Percentiles rank a stretch among this genome's conserved stretches.
Conservation (phyloP, 495 filamentous ascomycete species). For the Astrocystis sublimbata region DNA sequence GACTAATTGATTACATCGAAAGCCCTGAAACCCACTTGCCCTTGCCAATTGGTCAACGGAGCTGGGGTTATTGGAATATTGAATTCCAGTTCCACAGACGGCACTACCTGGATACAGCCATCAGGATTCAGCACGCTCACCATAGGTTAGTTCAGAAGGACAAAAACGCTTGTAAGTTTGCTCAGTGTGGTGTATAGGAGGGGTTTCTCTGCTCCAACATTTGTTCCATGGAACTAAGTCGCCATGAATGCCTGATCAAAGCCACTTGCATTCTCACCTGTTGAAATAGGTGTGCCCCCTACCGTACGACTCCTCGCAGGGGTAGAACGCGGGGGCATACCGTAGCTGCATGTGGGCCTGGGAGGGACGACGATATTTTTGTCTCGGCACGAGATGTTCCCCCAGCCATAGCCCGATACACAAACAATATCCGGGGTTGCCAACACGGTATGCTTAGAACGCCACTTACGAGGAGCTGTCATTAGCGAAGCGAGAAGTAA, state of each 20-base stretch:
- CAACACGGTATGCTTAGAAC: background rate
- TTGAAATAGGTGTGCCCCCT: constrained; percentile 1
- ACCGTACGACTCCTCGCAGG: no score
- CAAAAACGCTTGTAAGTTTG: background rate
- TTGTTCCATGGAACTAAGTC: constrained; percentile 15
- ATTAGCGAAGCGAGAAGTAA: background rate
- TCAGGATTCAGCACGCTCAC: no score
- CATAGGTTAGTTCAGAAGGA: no score
- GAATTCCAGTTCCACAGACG: background rate
- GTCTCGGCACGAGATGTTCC: constrained; percentile 1
- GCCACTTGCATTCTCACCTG: constrained; percentile 19
- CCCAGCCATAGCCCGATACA: background rate
- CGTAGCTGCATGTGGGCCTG: background rate
- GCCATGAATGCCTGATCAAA: constrained; percentile 13
- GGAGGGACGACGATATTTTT: background rate
- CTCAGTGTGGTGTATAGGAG: background rate
- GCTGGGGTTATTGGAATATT: background rate
- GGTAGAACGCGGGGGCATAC: background rate
- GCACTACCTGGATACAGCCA: background rate
- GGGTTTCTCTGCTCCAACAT: constrained; percentile 2
- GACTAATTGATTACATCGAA: background rate
- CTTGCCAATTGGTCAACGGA: background rate
- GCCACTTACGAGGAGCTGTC: background rate
- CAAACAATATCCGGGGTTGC: background rate
- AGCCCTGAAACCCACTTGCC: background rate